A percentile compares a stretch with the other conserved stretches of the same genome.
These are phyloP conservation scores for Euphorbia corollata DNA, from an alignment of 441 rosid genomes.

Conservation along the genomic window DNA sequence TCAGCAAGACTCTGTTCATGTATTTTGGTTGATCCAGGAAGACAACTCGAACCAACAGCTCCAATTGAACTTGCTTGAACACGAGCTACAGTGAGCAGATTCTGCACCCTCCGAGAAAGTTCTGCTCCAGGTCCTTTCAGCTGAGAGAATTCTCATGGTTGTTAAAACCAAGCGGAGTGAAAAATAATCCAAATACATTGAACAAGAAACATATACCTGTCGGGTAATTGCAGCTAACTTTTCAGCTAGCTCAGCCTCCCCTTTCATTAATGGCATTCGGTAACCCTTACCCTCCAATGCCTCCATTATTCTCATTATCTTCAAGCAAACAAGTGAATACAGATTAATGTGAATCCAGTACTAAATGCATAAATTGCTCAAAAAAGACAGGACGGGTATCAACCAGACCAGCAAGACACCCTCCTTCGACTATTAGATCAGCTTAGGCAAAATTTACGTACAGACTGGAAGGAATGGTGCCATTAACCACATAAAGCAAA, in stretches of 20 bases:
- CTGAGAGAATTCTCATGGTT: slow-evolving; percentile 39
- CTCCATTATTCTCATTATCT: slow-evolving; percentile 92
- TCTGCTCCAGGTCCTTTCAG: slow-evolving; percentile 97
- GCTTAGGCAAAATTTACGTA: background rate
- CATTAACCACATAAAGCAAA: background rate
- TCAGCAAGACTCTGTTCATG: slow-evolving; percentile 92
- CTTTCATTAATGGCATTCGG: slow-evolving; percentile 73
- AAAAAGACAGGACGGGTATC: background rate
- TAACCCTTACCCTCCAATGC: slow-evolving; percentile 88
- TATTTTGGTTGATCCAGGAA: slow-evolving; percentile 94
- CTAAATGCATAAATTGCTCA: background rate
- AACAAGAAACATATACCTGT: slow-evolving; percentile 44
- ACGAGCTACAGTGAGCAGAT: slow-evolving; percentile 59
- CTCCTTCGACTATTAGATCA: background rate
- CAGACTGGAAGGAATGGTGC: background rate
- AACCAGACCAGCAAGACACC: background rate
- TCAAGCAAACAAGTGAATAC: slow-evolving; percentile 19
- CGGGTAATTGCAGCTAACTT: slow-evolving; percentile 68
- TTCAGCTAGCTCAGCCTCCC: slow-evolving; percentile 84
- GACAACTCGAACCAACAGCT: slow-evolving; percentile 56
- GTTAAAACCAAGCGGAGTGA: slow-evolving; percentile 17
- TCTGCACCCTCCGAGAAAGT: slow-evolving; percentile 88
- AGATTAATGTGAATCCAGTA: slow-evolving; percentile 18
- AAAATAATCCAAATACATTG: slow-evolving; percentile 1
- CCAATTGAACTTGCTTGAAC: slow-evolving; percentile 65